Evolutionary conservation across 768 basidiomycete species (phyloP).

Genomic region (Mycena floridula): DNA sequence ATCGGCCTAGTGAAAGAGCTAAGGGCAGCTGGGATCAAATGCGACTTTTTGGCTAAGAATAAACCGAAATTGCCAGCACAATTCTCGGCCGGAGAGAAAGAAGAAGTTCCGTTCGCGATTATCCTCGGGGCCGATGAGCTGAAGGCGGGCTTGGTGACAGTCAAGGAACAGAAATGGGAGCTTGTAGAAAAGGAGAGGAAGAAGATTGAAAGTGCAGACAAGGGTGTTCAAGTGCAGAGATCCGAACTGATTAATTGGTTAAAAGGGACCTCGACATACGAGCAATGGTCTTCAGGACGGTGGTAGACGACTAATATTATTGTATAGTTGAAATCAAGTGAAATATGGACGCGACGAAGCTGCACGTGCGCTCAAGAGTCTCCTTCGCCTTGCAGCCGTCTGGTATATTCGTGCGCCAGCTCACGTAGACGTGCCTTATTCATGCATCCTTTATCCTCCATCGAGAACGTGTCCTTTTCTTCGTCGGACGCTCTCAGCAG

Average conservation of each 20-base stretch:
- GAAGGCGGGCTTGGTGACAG: conserved; percentile 74
- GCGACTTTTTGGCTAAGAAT: conserved; percentile 88
- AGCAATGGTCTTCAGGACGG: conserved; percentile 35
- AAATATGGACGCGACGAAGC: no score
- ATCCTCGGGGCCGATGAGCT: conserved; percentile 88
- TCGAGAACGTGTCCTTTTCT: conserved; percentile 73
- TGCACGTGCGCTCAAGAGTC: no score
- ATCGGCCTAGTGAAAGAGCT: conserved; percentile 75
- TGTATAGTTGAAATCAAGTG: no score
- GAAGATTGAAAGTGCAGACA: conserved; percentile 56
- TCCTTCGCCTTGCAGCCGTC: no score
- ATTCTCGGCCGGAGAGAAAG: conserved; percentile 85
- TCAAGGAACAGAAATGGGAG: conserved; percentile 90
- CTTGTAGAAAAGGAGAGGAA: conserved; percentile 65
- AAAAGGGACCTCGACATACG: conserved; percentile 39
- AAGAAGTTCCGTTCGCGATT: conserved; percentile 89
- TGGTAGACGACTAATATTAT: no score
- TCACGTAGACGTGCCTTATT: no score
- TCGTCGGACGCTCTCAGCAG: conserved; percentile 76
- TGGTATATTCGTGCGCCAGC: no score
- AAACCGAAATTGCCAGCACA: conserved; percentile 88
- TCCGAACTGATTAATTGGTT: conserved; percentile 60
- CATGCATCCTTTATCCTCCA: no score
- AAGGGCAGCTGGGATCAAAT: conserved; percentile 85
- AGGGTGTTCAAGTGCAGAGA: conserved; percentile 61